Evolutionary conservation across 129 eudicot genomes (phyloP).

Genomic region (Lactuca saligna): DNA sequence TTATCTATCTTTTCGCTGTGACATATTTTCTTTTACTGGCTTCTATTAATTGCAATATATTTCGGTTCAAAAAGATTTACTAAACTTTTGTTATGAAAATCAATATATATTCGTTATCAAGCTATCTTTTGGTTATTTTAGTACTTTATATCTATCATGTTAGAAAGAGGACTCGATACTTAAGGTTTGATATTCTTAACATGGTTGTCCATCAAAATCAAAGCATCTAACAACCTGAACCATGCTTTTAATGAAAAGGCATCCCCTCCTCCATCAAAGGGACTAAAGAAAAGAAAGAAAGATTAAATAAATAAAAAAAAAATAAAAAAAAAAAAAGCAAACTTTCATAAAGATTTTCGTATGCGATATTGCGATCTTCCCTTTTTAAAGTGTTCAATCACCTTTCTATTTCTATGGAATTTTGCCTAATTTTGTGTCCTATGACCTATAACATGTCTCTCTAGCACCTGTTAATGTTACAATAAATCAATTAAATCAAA

Average conservation of each 20-base stretch:
- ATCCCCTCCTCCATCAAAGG: conserved; percentile 27
- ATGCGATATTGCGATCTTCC: conserved; percentile 20
- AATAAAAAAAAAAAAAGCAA: conserved; percentile 5
- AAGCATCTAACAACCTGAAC: conserved; percentile 14
- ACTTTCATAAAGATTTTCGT: conserved; percentile 26
- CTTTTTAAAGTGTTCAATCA: conserved; percentile 25
- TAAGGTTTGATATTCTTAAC: conserved; percentile 3
- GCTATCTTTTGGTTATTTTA: no score
- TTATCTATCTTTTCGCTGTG: no score
- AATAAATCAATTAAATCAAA: not conserved
- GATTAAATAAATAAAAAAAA: not conserved
- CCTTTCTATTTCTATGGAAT: conserved; percentile 20
- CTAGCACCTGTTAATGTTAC: not conserved
- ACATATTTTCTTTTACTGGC: no score
- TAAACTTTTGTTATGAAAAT: no score
- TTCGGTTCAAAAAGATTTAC: no score
- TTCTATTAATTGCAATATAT: no score
- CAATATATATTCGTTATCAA: no score
- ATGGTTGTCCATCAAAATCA: conserved; percentile 8
- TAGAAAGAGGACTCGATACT: no score
- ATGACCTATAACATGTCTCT: not conserved
- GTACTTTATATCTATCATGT: no score
- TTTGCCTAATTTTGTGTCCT: not conserved
- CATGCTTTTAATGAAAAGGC: conserved; percentile 21
- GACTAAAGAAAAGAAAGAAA: conserved; percentile 4